Evolutionary conservation across 2,329 filamentous ascomycete species (phyloP).

Genomic region (Verticillium longisporum): DNA sequence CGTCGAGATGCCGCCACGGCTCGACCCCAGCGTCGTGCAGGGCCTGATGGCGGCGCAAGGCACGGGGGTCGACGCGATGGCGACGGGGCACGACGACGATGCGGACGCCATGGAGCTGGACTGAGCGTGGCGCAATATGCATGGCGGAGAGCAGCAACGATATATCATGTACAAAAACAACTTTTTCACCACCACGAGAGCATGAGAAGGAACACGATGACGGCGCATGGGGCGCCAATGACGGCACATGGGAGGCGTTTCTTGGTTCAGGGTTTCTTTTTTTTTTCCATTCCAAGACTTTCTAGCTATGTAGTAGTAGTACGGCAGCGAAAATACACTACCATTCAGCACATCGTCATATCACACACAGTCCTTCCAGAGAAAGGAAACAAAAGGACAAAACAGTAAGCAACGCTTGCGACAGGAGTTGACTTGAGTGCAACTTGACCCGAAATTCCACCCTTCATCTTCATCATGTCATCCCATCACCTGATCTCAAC

Average conservation of each 20-base stretch:
- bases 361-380: background rate
- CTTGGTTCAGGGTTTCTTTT: background rate
- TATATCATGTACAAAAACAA: background rate
- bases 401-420: background rate
- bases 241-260: background rate
- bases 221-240: no score
- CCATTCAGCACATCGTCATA: background rate
- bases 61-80: background rate
- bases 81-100: background rate
- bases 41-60: background rate
- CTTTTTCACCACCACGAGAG: no score
- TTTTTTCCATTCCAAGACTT: background rate
- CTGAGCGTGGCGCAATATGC: conserved; percentile 18
- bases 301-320: background rate
- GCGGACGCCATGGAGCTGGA: conserved; percentile 64
- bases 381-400: background rate
- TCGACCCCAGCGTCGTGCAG: conserved; percentile 1
- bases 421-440: conserved; percentile 2
- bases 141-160: background rate
- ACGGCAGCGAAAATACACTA: background rate
- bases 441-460: background rate
- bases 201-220: no score
- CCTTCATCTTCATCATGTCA: background rate
- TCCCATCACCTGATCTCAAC: conserved; percentile 8
- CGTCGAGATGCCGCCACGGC: conserved; percentile 10